These are phyloP conservation scores for Aspergillus diversus DNA, from an alignment of 495 filamentous ascomycete genomes.

Conservation along the genomic window DNA sequence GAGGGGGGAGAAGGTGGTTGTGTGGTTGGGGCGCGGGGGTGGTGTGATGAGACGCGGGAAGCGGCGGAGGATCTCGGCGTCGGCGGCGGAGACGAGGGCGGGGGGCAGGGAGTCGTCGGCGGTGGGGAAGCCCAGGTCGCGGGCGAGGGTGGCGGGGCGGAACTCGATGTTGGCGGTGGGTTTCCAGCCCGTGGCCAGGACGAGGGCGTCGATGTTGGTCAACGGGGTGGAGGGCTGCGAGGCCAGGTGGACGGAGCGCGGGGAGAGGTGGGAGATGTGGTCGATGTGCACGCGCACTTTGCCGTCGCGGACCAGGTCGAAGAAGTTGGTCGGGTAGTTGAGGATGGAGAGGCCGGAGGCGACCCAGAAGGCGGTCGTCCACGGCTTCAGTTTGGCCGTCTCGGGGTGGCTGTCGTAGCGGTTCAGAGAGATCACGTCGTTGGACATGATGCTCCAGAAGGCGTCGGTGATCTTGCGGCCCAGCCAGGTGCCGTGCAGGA, in stretches of 20 bases:
- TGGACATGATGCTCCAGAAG: constrained; percentile 67
- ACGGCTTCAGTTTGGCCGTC: constrained; percentile 65
- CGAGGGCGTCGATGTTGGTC: constrained; percentile 57
- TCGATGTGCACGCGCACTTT: constrained; percentile 64
- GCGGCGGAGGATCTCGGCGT: constrained; percentile 65
- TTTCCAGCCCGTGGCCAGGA: constrained; percentile 73
- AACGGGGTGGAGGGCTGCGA: neutral
- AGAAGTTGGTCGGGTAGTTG: constrained; percentile 70
- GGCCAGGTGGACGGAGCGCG: constrained; percentile 54
- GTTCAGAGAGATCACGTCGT: constrained; percentile 62
- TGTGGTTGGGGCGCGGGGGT: constrained; percentile 36
- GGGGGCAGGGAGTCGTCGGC: constrained; percentile 33
- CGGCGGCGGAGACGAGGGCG: constrained; percentile 49
- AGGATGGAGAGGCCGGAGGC: constrained; percentile 66
- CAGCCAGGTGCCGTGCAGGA: constrained; percentile 68
- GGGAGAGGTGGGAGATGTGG: constrained; percentile 58
- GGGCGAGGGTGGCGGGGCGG: constrained; percentile 52
- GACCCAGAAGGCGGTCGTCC: constrained; percentile 65
- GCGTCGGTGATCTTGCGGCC: constrained; percentile 68
- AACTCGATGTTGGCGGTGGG: constrained; percentile 66
- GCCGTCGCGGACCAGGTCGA: constrained; percentile 61
- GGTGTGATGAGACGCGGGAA: constrained; percentile 62
- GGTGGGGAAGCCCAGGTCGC: constrained; percentile 45
- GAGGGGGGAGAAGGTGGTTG: constrained; percentile 36
- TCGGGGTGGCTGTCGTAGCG: constrained; percentile 64